These are phyloP conservation scores for Fusarium staphyleae DNA, from an alignment of 2,329 filamentous ascomycete species.

Conservation along the genomic window DNA sequence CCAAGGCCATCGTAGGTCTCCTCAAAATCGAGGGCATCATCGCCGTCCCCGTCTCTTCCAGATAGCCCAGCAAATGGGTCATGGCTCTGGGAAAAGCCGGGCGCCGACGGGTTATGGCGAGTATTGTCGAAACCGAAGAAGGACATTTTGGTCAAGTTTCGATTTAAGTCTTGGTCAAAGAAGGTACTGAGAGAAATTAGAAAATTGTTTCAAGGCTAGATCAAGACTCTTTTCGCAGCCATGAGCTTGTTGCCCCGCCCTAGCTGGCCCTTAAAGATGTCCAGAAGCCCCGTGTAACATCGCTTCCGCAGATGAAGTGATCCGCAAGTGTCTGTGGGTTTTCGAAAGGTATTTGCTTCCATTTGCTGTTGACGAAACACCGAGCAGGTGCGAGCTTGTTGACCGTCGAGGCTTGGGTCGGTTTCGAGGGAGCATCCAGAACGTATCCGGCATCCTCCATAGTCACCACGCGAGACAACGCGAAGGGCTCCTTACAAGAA, in stretches of 20 bases:
- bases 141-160: constrained; percentile 67
- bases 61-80: constrained; percentile 90
- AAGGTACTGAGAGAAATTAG: constrained; percentile 40
- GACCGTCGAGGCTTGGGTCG: background rate
- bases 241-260: constrained; percentile 30
- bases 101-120: constrained; percentile 71
- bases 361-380: too few relatives aligned
- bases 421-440: background rate
- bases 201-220: constrained; percentile 12
- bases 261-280: constrained; percentile 11
- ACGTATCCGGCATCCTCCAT: background rate
- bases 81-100: constrained; percentile 81
- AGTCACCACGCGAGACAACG: too few relatives aligned
- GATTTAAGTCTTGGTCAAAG: constrained; percentile 29
- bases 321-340: too few relatives aligned
- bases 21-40: constrained; percentile 78
- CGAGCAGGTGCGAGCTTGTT: background rate
- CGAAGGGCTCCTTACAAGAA: background rate
- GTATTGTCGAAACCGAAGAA: constrained; percentile 89
- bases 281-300: background rate
- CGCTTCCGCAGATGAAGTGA: background rate
- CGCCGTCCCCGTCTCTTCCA: constrained; percentile 64
- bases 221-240: constrained; percentile 21
- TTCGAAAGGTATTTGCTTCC: too few relatives aligned
- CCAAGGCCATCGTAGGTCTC: constrained; percentile 97